A percentile compares a stretch with the other conserved stretches of the same genome.
Conservation (phyloP, 768 basidiomycete species). For the Lentinula sp. region DNA sequence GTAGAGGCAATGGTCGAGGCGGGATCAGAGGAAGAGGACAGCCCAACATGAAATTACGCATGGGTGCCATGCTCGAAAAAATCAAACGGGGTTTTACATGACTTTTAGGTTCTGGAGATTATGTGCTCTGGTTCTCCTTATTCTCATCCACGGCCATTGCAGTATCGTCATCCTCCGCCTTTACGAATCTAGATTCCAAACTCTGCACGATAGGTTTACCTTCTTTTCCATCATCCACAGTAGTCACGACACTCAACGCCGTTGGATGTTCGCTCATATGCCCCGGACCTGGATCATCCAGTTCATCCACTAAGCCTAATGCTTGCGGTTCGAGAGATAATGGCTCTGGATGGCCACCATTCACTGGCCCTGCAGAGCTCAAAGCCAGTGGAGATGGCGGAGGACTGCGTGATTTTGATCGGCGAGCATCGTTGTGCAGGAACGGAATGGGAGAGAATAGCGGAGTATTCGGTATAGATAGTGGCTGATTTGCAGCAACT, state of each 20-base stretch:
- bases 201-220: slow-evolving; percentile 25
- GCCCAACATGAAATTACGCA: slow-evolving; percentile 75
- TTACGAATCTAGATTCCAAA: slow-evolving; percentile 61
- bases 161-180: slow-evolving; percentile 31
- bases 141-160: slow-evolving; percentile 51
- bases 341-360: slow-evolving; percentile 25
- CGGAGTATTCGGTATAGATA: slow-evolving; percentile 67
- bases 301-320: slow-evolving; percentile 77
- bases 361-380: slow-evolving; percentile 25
- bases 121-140: slow-evolving; percentile 36
- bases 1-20: slow-evolving; percentile 17
- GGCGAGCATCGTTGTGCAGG: slow-evolving; percentile 75
- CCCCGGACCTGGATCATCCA: slow-evolving; percentile 80
- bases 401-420: slow-evolving; percentile 74
- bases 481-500: slow-evolving; percentile 35
- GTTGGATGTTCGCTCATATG: slow-evolving; percentile 81
- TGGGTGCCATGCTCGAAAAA: slow-evolving; percentile 82
- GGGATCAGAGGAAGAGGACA: slow-evolving; percentile 32
- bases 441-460: slow-evolving; percentile 87
- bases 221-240: slow-evolving; percentile 18
- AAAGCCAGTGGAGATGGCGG: slow-evolving; percentile 69
- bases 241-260: slow-evolving; percentile 61
- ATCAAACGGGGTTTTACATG: slow-evolving; percentile 54
- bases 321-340: slow-evolving; percentile 31
- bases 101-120: slow-evolving; percentile 1